These are phyloP conservation scores for Carallia brachiata DNA, from an alignment of 345 rosid species.

Conservation along the genomic window DNA sequence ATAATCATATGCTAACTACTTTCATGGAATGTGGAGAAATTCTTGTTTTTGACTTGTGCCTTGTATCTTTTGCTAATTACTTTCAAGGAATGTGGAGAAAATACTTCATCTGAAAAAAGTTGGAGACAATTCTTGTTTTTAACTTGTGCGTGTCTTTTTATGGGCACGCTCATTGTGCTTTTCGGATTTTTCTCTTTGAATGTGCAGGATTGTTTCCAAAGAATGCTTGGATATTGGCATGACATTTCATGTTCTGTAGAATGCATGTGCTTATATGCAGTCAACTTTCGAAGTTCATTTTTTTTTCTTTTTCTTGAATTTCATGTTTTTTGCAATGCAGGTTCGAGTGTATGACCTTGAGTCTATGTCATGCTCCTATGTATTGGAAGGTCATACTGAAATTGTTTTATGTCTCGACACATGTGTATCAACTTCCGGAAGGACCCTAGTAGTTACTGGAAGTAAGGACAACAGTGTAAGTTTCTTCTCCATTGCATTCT, in stretches of 20 bases:
- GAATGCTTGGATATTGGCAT: neutral
- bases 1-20: too few species aligned
- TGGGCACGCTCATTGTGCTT: too few species aligned
- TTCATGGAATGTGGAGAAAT: too few species aligned
- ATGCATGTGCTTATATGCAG: constrained; percentile 9
- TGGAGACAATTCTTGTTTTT: too few species aligned
- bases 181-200: too few species aligned
- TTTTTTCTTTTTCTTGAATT: constrained; percentile 15
- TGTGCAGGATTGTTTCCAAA: too few species aligned
- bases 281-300: constrained; percentile 1
- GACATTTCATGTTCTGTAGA: neutral
- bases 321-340: constrained; percentile 40
- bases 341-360: constrained; percentile 84
- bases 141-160: too few species aligned
- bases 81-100: too few species aligned
- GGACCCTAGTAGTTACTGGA: constrained; percentile 67
- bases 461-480: constrained; percentile 91
- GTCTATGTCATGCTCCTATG: constrained; percentile 92
- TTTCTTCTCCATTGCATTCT: constrained; percentile 20
- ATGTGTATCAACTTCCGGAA: constrained; percentile 60
- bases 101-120: too few species aligned
- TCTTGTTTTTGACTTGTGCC: too few species aligned
- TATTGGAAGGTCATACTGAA: constrained; percentile 79
- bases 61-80: too few species aligned
- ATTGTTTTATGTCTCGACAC: constrained; percentile 81